A percentile compares a stretch with the other conserved stretches of the same genome.
Conservation (phyloP, 1,284 basidiomycete genomes). For the Naganishia liquefaciens region DNA sequence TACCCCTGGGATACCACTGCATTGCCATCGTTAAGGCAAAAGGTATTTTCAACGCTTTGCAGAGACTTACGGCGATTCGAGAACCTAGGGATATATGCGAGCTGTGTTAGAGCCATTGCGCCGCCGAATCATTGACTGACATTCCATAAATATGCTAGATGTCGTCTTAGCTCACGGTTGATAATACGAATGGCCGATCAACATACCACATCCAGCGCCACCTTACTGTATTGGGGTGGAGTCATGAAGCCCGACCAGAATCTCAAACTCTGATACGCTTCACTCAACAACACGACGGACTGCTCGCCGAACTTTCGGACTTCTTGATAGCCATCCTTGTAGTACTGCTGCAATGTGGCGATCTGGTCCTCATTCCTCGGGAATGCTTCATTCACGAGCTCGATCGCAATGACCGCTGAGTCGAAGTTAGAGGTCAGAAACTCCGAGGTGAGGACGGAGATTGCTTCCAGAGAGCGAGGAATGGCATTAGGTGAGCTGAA, state of each 20-base stretch:
- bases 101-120: neutral
- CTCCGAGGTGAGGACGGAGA: slow-evolving; percentile 56
- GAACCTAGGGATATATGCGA: slow-evolving; percentile 7
- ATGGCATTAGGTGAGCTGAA: slow-evolving; percentile 46
- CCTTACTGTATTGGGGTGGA: slow-evolving; percentile 38
- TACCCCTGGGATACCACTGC: slow-evolving; percentile 42
- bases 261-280: slow-evolving; percentile 75
- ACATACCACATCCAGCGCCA: slow-evolving; percentile 49
- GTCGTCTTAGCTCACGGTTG: too few species aligned
- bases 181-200: neutral
- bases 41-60: neutral
- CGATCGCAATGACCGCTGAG: slow-evolving; percentile 58
- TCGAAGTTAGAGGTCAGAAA: slow-evolving; percentile 44
- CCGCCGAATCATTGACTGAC: slow-evolving; percentile 34
- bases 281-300: slow-evolving; percentile 70
- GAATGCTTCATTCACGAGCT: slow-evolving; percentile 54
- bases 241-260: slow-evolving; percentile 76
- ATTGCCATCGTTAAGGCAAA: slow-evolving; percentile 30
- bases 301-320: slow-evolving; percentile 58
- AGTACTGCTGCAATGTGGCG: slow-evolving; percentile 40
- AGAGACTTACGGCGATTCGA: slow-evolving; percentile 21
- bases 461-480: slow-evolving; percentile 43
- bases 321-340: slow-evolving; percentile 40
- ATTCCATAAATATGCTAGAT: slow-evolving; percentile 63
- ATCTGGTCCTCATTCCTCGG: slow-evolving; percentile 39